phyloP scores from a whole-genome alignment of 2,329 filamentous ascomycete species.

The Paecilomyces sp. region DNA sequence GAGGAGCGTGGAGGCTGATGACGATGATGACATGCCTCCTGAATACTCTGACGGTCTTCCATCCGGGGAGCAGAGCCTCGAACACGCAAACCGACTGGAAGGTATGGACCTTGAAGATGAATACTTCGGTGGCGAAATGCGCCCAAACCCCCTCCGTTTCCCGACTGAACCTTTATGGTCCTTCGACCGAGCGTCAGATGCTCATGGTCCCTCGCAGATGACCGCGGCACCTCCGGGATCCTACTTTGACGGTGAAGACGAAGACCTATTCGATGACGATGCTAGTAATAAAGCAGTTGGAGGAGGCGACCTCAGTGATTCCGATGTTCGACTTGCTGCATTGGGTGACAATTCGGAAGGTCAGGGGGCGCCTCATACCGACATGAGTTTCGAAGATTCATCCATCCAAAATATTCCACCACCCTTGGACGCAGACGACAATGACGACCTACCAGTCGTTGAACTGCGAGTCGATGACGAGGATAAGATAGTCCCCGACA shows the following conservation, averaged over 20 bases:
- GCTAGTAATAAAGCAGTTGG: slow-evolving; percentile 35
- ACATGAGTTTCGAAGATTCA: slow-evolving; percentile 17
- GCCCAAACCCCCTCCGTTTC: slow-evolving; percentile 16
- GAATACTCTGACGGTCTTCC: slow-evolving; percentile 20
- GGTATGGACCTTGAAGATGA: slow-evolving; percentile 26
- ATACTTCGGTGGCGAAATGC: slow-evolving; percentile 13
- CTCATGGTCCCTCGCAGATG: slow-evolving; percentile 23
- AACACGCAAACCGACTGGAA: slow-evolving; percentile 17
- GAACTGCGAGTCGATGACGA: slow-evolving; percentile 34
- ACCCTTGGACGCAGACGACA: slow-evolving; percentile 22
- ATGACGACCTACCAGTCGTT: slow-evolving; percentile 34
- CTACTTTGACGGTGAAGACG: slow-evolving; percentile 18
- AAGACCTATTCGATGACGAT: slow-evolving; percentile 29
- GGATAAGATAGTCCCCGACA: slow-evolving; percentile 10
- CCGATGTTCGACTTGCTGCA: slow-evolving; percentile 23
- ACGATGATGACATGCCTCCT: slow-evolving; percentile 21
- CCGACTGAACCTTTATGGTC: slow-evolving; percentile 27
- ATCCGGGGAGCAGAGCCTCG: slow-evolving; percentile 15
- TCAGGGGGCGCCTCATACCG: slow-evolving; percentile 9
- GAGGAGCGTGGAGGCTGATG: slow-evolving; percentile 23
- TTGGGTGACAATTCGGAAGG: slow-evolving; percentile 19
- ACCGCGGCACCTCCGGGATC: slow-evolving; percentile 17
- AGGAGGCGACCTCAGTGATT: slow-evolving; percentile 26
- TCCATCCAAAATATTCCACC: slow-evolving; percentile 25
- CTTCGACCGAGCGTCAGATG: slow-evolving; percentile 23